Evolutionary conservation across 2,329 filamentous ascomycete species (phyloP), one percentile per base, ranked within the genome.

Genomic region (Botrytis squamosa): DNA sequence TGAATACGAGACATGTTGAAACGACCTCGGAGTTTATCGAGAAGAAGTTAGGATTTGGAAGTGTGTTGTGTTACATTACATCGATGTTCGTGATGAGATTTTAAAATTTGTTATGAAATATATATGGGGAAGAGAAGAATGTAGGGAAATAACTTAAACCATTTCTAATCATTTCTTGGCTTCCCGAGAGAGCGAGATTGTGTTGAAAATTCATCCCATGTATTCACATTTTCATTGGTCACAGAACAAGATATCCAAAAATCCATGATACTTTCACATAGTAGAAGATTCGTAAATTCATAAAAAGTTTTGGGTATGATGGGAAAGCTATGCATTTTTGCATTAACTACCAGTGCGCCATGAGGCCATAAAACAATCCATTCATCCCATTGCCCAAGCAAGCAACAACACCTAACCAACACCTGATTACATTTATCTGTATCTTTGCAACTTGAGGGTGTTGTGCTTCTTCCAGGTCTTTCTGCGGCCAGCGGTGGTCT

Each of bases 381-480:
- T 72, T 73, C 68, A 74, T 70, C 71, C 74, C 73, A 70, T 74
- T 65, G 73, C 66, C 74, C 72, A 74, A 74, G 78, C 71, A 74
- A 78, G 68, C 79, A 77, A 74, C 74, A 73, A 75, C 75, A 66
- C 72, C 77, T 70, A 78, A 38, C 71, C 44, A 77, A 74, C 75
- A 76, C 77, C 65, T 75, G 78, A 80, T 78, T 62, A 80, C 75
- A 77, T 79, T 78, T 93, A 97, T 88, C 95, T 91, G 93, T 98
- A 98, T 86, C 95, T 91, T 95, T 95, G 98, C 85, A 97, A 93
- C 83, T 93, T 97, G 85, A 97, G 92, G 86, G 95, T 99, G 93
- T 99, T 99, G 90, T 97, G 94, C 85, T 93, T 91, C 93, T 97
- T 97, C 97, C 96, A 99, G 85, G 95, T 99, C 94, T 99, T 98